phyloP scores from a whole-genome alignment of 371 early-diverging fungal species.

The Mucor plumbeus region DNA sequence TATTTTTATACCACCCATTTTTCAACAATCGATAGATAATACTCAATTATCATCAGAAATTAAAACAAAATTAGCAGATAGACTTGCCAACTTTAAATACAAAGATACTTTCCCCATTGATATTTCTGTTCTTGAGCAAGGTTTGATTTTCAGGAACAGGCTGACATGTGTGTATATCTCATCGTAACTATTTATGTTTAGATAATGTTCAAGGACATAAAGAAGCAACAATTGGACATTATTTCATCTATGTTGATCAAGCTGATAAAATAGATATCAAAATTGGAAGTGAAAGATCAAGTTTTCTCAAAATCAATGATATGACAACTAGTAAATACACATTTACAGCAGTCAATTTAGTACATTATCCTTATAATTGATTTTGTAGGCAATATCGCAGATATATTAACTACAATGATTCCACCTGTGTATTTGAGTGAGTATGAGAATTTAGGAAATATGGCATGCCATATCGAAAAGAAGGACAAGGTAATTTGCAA shows the following conservation, averaged over 20 bases:
- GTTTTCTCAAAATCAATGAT: slow-evolving; percentile 24
- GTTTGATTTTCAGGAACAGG: neutral
- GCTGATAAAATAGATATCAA: slow-evolving; percentile 15
- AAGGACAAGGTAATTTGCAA: slow-evolving; percentile 24
- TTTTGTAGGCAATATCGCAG: slow-evolving; percentile 11
- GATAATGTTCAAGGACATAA: neutral
- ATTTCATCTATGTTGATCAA: slow-evolving; percentile 28
- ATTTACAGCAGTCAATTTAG: neutral
- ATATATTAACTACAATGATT: slow-evolving; percentile 17
- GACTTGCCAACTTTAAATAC: slow-evolving; percentile 4
- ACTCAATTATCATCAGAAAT: slow-evolving; percentile 13
- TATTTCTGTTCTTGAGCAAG: slow-evolving; percentile 6
- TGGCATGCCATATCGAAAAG: slow-evolving; percentile 24
- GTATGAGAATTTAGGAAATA: slow-evolving; percentile 18
- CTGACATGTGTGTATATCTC: neutral
- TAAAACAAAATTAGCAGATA: neutral
- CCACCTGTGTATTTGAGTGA: slow-evolving; percentile 25
- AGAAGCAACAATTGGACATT: slow-evolving; percentile 32
- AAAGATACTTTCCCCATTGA: slow-evolving; percentile 22
- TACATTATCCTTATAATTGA: neutral
- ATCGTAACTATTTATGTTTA: neutral
- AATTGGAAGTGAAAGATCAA: slow-evolving; percentile 34
- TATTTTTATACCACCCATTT: slow-evolving; percentile 22
- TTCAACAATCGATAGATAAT: neutral
- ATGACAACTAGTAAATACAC: neutral